Evolutionary conservation across 495 filamentous ascomycete species (phyloP), one percentile per base, ranked within the genome.

Genomic region (Aspergillus mulundensis): DNA sequence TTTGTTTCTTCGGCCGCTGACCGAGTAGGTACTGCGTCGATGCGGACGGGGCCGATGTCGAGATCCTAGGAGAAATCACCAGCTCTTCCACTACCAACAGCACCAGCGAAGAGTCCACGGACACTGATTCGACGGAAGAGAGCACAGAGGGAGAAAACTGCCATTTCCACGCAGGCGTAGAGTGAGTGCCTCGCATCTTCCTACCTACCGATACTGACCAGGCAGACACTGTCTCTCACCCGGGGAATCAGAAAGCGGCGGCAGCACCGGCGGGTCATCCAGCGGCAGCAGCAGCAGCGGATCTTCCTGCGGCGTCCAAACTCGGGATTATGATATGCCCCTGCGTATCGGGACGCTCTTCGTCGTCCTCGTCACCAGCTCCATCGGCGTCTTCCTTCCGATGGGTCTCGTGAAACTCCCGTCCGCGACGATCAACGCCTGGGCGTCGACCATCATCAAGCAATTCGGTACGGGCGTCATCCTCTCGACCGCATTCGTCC

Each of bases 401-500:
- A 71, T 78, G 21, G 45, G 73, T 1, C 53, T 78, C 11, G 52
- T 56, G n/a, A 67, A 69, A 25, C 61, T 72, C 3, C 70, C 66
- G 5, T 66, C 61, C 15, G 56, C 59, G 12, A 58, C 56, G 3
- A 56, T 77, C 48, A 70, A 79, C 32, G 78, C 81, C 45, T 76
- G 79, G 16, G 60, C 80, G 8, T 70, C 63, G 45, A 72, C 65
- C 0, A 38, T 67, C 12, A 72, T 87, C 24, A 82, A 86, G 59
- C 86, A 90, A 54, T 89, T 90, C 54, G 87, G 87, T 6, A 89
- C 87, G 0, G 87, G 87, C 1, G 81, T 90, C 19, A 84, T 90
- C 55, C 75, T 90, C 42, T 76, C 87, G 5, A 90, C 87, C 0
- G 85, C 84, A 14, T 87, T 89, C 51, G 70, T 90, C 18, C 87